Conservation (phyloP, 139 green algal species). For the Auxenochlorella protothecoides region DNA sequence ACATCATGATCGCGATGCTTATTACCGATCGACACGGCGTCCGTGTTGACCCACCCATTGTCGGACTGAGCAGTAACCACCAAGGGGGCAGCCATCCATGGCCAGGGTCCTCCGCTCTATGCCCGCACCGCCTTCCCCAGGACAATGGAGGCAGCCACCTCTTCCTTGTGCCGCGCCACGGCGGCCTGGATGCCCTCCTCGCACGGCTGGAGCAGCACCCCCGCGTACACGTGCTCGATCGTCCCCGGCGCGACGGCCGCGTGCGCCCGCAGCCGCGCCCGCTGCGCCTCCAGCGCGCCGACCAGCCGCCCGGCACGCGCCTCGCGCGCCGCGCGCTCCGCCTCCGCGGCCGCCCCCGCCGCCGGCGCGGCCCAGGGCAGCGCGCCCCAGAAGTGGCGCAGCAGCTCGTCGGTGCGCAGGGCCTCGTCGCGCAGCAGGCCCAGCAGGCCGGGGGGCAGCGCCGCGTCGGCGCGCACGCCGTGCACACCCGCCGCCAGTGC, state of each 20-base stretch:
- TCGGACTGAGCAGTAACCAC: too few relatives aligned
- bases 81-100: too few relatives aligned
- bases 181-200: constrained; percentile 16
- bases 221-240: constrained; percentile 18
- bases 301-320: constrained; percentile 31
- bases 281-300: constrained; percentile 25
- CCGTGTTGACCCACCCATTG: too few relatives aligned
- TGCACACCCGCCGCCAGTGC: constrained; percentile 8
- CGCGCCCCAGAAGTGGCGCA: constrained; percentile 60
- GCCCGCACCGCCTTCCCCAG: too few relatives aligned
- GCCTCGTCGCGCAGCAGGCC: constrained; percentile 23
- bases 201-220: constrained; percentile 22
- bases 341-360: too few relatives aligned
- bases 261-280: constrained; percentile 4
- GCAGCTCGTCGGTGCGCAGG: constrained; percentile 57
- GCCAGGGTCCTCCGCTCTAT: too few relatives aligned
- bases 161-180: constrained; percentile 7
- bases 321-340: constrained; percentile 5
- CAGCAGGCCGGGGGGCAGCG: background rate
- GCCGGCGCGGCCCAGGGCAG: constrained; percentile 23
- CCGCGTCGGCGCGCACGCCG: background rate
- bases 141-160: background rate
- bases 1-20: too few relatives aligned
- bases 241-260: background rate
- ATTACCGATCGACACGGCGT: too few relatives aligned